phyloP scores from a whole-genome alignment of 176 grass and related monocot species.

The Oryza glaberrima region DNA sequence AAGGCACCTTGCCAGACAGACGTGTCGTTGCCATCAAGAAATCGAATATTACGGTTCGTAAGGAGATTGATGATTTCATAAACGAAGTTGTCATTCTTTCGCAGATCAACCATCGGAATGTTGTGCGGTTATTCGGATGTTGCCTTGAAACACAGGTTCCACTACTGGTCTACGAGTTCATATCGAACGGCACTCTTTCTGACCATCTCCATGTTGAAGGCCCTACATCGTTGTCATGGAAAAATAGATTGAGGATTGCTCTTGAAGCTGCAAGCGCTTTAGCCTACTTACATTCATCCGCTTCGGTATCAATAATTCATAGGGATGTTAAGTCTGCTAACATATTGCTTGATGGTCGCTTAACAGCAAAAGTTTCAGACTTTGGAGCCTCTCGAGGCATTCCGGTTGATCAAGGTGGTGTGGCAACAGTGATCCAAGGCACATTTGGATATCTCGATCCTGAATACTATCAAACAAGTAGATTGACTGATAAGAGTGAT shows the following conservation, averaged over 20 bases:
- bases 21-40: constrained; percentile 46
- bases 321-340: constrained; percentile 44
- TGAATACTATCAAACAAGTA: constrained; percentile 42
- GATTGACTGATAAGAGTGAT: constrained; percentile 38
- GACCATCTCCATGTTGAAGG: neutral
- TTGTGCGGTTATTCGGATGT: constrained; percentile 26
- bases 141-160: constrained; percentile 50
- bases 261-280: constrained; percentile 40
- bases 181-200: constrained; percentile 37
- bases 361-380: constrained; percentile 44
- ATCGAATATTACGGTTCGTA: constrained; percentile 27
- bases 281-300: constrained; percentile 38
- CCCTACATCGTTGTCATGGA: constrained; percentile 22
- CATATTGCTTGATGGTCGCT: constrained; percentile 42
- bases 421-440: constrained; percentile 39
- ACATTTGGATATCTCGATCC: constrained; percentile 45
- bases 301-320: constrained; percentile 34
- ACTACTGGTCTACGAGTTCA: constrained; percentile 51
- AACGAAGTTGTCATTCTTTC: constrained; percentile 49
- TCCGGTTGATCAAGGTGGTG: constrained; percentile 23
- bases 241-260: constrained; percentile 40
- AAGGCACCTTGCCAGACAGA: constrained; percentile 39
- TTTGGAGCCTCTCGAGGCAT: constrained; percentile 46
- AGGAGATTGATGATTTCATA: constrained; percentile 51
- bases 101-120: constrained; percentile 44